These are phyloP conservation scores for Ustilago shanxiensis DNA, from an alignment of 1,284 basidiomycete genomes.

Conservation along the genomic window DNA sequence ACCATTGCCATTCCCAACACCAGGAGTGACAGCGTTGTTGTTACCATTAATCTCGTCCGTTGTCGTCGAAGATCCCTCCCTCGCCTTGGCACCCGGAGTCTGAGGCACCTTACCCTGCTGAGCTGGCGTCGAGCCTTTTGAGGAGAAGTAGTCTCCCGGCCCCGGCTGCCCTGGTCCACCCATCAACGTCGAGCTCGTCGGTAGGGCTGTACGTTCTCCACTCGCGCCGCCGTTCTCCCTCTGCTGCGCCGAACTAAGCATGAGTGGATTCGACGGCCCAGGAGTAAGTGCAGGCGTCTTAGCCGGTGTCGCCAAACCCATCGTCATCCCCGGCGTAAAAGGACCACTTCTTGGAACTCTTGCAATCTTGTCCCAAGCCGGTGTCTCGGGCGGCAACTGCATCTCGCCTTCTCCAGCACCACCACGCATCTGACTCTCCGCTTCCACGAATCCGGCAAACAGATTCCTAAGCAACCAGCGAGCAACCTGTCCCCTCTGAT, in stretches of 20 bases:
- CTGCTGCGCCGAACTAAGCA: conserved; percentile 30
- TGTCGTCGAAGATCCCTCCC: conserved; percentile 24
- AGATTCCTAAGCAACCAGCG: conserved; percentile 68
- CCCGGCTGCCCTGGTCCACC: conserved; percentile 2
- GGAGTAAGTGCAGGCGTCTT: conserved; percentile 56
- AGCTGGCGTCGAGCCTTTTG: conserved; percentile 18
- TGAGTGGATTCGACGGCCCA: conserved; percentile 22
- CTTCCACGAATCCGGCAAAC: conserved; percentile 62
- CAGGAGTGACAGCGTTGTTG: conserved; percentile 17
- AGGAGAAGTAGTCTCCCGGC: conserved; percentile 53
- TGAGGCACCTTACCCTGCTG: conserved; percentile 6
- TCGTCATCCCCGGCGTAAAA: conserved; percentile 67
- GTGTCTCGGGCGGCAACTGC: conserved; percentile 30
- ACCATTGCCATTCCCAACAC: conserved; percentile 11
- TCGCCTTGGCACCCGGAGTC: conserved; percentile 18
- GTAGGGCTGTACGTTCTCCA: conserved; percentile 24
- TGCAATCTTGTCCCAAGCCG: conserved; percentile 43
- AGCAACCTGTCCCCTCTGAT: conserved; percentile 72
- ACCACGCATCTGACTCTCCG: conserved; percentile 61
- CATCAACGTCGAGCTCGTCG: conserved; percentile 30
- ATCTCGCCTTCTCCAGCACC: neutral
- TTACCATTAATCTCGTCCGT: conserved; percentile 34
- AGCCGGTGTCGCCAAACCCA: conserved; percentile 54
- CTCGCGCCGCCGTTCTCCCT: conserved; percentile 8
- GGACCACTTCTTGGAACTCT: conserved; percentile 50